Evolutionary conservation across 108 stramenopile genomes (phyloP).

Genomic region (Stephanodiscus minutulus): DNA sequence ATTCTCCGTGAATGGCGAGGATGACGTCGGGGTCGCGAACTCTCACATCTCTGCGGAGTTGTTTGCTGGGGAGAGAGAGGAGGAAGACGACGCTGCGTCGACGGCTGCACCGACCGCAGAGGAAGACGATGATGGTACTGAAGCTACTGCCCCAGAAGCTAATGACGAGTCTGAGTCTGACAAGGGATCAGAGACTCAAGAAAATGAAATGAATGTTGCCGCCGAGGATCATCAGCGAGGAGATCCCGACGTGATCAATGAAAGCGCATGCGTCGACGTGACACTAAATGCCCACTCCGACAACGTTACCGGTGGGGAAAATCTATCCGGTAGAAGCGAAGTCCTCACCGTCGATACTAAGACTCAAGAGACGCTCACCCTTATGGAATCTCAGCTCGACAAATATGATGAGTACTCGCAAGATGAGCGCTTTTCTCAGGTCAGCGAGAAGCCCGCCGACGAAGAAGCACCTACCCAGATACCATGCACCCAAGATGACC

Average conservation of each 20-base stretch:
- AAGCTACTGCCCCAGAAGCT: background rate
- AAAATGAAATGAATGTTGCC: no score
- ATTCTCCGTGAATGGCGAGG: constrained; percentile 16
- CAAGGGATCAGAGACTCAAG: no score
- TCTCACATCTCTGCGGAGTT: background rate
- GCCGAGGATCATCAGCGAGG: background rate
- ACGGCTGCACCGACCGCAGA: background rate
- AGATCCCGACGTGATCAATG: background rate
- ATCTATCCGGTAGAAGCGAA: background rate
- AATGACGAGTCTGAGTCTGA: no score
- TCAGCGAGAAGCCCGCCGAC: background rate
- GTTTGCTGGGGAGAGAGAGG: background rate
- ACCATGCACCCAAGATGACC: constrained; percentile 16
- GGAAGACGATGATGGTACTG: background rate
- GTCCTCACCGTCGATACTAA: background rate
- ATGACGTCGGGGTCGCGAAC: constrained; percentile 16
- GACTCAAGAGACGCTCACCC: constrained; percentile 39
- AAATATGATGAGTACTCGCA: constrained; percentile 6
- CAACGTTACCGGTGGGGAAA: background rate
- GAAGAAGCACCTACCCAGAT: constrained; percentile 15
- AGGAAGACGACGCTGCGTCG: constrained; percentile 9
- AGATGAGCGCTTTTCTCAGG: constrained; percentile 25
- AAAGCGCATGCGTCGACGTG: no score
- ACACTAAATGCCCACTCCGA: no score
- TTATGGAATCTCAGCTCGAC: constrained; percentile 30